A percentile compares a stretch with the other conserved stretches of the same genome.
phyloP scores from a whole-genome alignment of 345 rosid genomes.

The Pistacia atlantica region DNA sequence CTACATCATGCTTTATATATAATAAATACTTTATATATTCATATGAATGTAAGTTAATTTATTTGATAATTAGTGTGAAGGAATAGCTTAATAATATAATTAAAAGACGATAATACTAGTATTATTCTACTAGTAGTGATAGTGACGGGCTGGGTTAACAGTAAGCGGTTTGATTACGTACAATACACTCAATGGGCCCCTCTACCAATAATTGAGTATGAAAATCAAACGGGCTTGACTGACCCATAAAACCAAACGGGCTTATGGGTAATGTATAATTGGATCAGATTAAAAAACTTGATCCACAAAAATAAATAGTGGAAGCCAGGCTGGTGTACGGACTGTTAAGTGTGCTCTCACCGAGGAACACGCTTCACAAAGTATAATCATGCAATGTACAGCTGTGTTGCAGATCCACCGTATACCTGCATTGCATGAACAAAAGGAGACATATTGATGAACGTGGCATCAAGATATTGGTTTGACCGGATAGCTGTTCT shows the following conservation, averaged over 20 bases:
- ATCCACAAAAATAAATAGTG: neutral
- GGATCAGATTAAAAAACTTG: neutral
- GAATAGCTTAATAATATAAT: no score
- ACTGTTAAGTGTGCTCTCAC: constrained; percentile 8
- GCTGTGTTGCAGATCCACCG: constrained; percentile 26
- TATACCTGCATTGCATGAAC: constrained; percentile 11
- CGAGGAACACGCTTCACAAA: constrained; percentile 35
- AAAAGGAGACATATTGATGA: neutral
- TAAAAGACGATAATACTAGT: neutral
- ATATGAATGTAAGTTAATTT: no score
- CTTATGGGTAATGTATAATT: neutral
- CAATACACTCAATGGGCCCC: neutral
- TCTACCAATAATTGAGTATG: neutral
- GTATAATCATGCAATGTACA: constrained; percentile 2
- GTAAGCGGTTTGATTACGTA: neutral
- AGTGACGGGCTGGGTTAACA: neutral
- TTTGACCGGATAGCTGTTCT: constrained; percentile 11
- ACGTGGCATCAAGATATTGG: constrained; percentile 15
- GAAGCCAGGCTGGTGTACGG: constrained; percentile 38
- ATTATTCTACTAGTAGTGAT: neutral
- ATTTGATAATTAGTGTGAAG: no score
- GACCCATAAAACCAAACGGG: neutral
- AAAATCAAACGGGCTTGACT: neutral
- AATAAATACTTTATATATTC: no score
- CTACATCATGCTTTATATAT: no score